These are phyloP conservation scores for Rhizopus stolonifer DNA, from an alignment of 371 early-diverging fungal genomes.

Conservation along the genomic window DNA sequence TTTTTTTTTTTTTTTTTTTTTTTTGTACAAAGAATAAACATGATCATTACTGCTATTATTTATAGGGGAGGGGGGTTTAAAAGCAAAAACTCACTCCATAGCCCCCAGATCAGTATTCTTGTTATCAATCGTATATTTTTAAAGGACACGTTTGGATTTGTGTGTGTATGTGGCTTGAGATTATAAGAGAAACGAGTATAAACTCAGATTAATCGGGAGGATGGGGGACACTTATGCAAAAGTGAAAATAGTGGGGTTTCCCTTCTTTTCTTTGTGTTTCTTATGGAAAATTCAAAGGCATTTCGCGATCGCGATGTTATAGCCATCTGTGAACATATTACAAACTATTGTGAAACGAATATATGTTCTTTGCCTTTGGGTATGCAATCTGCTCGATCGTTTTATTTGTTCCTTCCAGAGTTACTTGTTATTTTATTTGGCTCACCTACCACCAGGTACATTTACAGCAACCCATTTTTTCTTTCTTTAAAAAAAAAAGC, in stretches of 20 bases:
- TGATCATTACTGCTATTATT: too few species aligned
- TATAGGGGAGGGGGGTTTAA: too few species aligned
- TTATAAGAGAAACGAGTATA: too few species aligned
- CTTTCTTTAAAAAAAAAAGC: neutral
- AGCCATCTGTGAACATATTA: slow-evolving; percentile 12
- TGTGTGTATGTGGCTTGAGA: too few species aligned
- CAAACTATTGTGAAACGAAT: slow-evolving; percentile 13
- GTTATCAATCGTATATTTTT: too few species aligned
- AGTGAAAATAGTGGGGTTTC: neutral
- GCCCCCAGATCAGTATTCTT: too few species aligned
- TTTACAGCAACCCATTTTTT: neutral
- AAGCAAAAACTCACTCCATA: too few species aligned
- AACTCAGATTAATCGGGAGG: too few species aligned
- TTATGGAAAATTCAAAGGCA: slow-evolving; percentile 11
- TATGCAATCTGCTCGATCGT: neutral
- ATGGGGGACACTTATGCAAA: too few species aligned
- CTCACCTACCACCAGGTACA: slow-evolving; percentile 36
- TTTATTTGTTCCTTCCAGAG: slow-evolving; percentile 23
- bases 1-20: too few species aligned
- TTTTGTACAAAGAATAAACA: too few species aligned
- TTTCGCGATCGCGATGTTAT: slow-evolving; percentile 14
- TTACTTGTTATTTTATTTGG: slow-evolving; percentile 39
- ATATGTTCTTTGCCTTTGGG: neutral
- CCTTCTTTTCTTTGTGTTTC: neutral
- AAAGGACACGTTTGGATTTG: too few species aligned